Conservation (phyloP, 768 basidiomycete species). For the Podaxis carcinomalis region DNA sequence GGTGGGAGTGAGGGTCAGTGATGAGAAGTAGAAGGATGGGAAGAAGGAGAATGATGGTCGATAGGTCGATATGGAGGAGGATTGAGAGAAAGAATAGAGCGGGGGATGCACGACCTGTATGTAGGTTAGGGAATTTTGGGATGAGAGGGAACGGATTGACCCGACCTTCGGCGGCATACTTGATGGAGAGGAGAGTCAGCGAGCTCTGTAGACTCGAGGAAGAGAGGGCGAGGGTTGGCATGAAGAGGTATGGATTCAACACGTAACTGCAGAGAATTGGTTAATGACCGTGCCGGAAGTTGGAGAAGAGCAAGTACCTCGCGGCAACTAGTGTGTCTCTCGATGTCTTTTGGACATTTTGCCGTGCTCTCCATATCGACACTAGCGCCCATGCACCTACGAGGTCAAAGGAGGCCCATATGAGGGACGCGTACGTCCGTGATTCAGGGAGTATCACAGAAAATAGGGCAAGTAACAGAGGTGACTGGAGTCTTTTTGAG, state of each 20-base stretch:
- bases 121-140: not conserved
- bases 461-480: conserved; percentile 73
- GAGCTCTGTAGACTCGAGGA: conserved; percentile 82
- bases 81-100: conserved; percentile 68
- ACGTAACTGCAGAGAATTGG: conserved; percentile 55
- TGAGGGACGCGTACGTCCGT: conserved; percentile 38
- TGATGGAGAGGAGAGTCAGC: conserved; percentile 58
- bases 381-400: conserved; percentile 66
- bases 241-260: conserved; percentile 83
- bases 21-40: conserved; percentile 66
- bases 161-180: conserved; percentile 66
- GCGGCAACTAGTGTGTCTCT: conserved; percentile 63
- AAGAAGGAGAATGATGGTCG: conserved; percentile 70
- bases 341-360: conserved; percentile 38
- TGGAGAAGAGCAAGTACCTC: conserved; percentile 42
- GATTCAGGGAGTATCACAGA: conserved; percentile 63
- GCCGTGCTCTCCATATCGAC: conserved; percentile 63
- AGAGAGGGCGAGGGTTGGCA: conserved; percentile 77
- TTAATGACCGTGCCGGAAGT: conserved; percentile 7
- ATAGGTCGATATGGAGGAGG: conserved; percentile 54
- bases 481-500: conserved; percentile 53
- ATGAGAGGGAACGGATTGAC: not conserved
- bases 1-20: conserved; percentile 56
- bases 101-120: conserved; percentile 51
- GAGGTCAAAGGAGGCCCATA: conserved; percentile 73